phyloP scores from a whole-genome alignment of 768 basidiomycete species.

The Auriscalpium vulgare region DNA sequence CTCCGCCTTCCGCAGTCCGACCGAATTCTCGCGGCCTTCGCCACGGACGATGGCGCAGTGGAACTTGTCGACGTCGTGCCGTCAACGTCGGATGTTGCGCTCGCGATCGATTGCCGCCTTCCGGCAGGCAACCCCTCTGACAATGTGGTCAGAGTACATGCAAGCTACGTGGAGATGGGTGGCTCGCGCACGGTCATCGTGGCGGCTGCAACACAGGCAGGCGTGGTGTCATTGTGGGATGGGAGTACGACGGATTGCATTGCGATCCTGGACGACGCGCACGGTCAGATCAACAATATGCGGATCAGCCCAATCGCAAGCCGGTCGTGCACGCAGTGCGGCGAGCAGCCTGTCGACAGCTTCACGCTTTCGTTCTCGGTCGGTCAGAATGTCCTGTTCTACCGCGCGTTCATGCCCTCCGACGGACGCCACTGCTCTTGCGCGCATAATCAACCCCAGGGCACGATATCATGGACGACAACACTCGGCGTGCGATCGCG shows the following conservation, averaged over 20 bases:
- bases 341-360: constrained; percentile 56
- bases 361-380: constrained; percentile 60
- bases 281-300: constrained; percentile 52
- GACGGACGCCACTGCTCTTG: constrained; percentile 65
- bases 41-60: constrained; percentile 56
- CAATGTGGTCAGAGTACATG: constrained; percentile 43
- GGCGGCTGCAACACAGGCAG: constrained; percentile 54
- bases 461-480: constrained; percentile 36
- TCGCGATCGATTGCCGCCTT: constrained; percentile 40
- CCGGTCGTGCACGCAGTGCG: constrained; percentile 63
- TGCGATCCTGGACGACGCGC: constrained; percentile 48
- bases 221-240: constrained; percentile 74
- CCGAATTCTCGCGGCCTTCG: constrained; percentile 46
- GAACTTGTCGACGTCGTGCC: constrained; percentile 51
- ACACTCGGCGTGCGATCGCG: constrained; percentile 48
- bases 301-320: constrained; percentile 46
- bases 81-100: constrained; percentile 22
- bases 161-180: constrained; percentile 43
- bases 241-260: constrained; percentile 56
- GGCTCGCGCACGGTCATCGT: constrained; percentile 46
- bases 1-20: constrained; percentile 40
- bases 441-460: constrained; percentile 38
- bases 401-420: constrained; percentile 48
- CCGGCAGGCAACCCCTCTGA: constrained; percentile 54
- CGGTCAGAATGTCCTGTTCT: constrained; percentile 54